Percentiles rank a stretch among this genome's conserved stretches.
Evolutionary conservation across 1,284 basidiomycete species (phyloP).

Genomic region (Heterobasidion annosum): DNA sequence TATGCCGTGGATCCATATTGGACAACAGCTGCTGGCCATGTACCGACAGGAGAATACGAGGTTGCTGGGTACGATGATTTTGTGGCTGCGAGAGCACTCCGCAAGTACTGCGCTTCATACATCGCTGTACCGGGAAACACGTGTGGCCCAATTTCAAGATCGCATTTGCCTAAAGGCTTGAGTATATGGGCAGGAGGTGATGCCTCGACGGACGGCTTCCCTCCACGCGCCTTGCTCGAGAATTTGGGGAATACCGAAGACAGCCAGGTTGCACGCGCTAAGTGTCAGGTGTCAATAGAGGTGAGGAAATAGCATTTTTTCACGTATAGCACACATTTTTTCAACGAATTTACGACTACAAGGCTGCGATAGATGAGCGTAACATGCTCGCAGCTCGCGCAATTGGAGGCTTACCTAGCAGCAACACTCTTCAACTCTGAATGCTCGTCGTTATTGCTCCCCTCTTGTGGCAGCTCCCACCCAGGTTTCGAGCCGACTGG

Average conservation of each 20-base stretch:
- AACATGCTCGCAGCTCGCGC: neutral
- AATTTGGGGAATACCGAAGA: slow-evolving; percentile 64
- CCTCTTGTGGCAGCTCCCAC: slow-evolving; percentile 42
- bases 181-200: slow-evolving; percentile 56
- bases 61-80: slow-evolving; percentile 2
- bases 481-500: slow-evolving; percentile 44
- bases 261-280: slow-evolving; percentile 65
- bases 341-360: slow-evolving; percentile 52
- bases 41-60: slow-evolving; percentile 5
- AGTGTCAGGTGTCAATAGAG: slow-evolving; percentile 8
- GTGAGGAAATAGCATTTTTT: neutral
- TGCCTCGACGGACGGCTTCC: slow-evolving; percentile 35
- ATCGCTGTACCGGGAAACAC: slow-evolving; percentile 53
- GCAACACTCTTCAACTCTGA: slow-evolving; percentile 31
- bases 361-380: slow-evolving; percentile 11
- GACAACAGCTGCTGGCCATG: slow-evolving; percentile 18
- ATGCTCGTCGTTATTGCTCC: slow-evolving; percentile 22
- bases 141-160: slow-evolving; percentile 65
- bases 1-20: slow-evolving; percentile 14
- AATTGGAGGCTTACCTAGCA: slow-evolving; percentile 39
- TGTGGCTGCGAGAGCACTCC: slow-evolving; percentile 13
- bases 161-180: slow-evolving; percentile 53
- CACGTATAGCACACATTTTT: slow-evolving; percentile 46
- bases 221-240: slow-evolving; percentile 47
- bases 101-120: slow-evolving; percentile 56